phyloP scores from a whole-genome alignment of 495 filamentous ascomycete genomes.

The Cladorrhinum samala region DNA sequence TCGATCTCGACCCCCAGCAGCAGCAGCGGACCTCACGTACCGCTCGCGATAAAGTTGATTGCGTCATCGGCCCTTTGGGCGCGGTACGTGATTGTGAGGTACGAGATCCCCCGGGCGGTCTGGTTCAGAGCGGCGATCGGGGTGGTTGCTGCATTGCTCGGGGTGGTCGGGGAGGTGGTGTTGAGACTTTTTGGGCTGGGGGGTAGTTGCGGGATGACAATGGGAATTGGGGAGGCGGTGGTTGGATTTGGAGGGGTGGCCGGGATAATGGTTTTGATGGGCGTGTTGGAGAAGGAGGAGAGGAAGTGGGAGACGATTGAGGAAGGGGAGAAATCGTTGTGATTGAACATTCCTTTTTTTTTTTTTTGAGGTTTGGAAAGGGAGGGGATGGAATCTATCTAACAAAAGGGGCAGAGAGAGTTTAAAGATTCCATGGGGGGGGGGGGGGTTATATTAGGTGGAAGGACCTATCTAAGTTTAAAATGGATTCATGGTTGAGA shows the following conservation, averaged over 20 bases:
- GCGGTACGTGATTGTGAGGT: slow-evolving; percentile 9
- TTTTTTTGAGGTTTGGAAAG: neutral
- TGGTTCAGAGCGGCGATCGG: slow-evolving; percentile 22
- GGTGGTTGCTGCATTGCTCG: slow-evolving; percentile 6
- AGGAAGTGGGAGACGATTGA: slow-evolving; percentile 3
- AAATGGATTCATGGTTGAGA: too few species aligned
- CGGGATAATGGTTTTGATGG: neutral
- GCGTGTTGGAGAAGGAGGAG: neutral
- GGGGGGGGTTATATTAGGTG: too few species aligned
- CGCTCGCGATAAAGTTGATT: neutral
- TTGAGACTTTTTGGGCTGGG: neutral
- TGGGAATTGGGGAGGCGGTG: neutral
- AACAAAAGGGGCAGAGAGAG: too few species aligned
- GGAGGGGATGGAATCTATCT: too few species aligned
- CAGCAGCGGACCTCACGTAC: neutral
- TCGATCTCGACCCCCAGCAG: neutral
- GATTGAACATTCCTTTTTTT: too few species aligned
- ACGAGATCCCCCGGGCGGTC: slow-evolving; percentile 20
- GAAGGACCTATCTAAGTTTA: too few species aligned
- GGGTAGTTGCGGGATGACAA: neutral
- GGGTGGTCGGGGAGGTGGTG: slow-evolving; percentile 2
- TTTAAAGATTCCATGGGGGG: too few species aligned
- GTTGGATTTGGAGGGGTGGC: neutral
- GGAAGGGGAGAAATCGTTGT: too few species aligned
- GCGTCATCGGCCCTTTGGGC: slow-evolving; percentile 11